Evolutionary conservation across 257 asterid genomes (phyloP).

Genomic region (Solanum boliviense): DNA sequence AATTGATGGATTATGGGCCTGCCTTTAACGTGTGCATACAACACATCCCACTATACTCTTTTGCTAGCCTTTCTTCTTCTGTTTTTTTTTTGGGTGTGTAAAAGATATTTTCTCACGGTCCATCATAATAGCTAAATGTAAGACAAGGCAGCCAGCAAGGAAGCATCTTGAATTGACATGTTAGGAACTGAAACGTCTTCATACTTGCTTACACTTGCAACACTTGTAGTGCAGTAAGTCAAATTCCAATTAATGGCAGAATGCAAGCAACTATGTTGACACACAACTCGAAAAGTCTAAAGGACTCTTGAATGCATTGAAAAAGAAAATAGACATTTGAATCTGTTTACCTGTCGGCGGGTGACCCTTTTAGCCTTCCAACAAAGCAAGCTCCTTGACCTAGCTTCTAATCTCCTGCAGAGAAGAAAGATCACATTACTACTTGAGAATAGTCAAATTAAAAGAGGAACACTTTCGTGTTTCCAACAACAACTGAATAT

Average conservation of each 20-base stretch:
- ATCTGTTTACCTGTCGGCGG: constrained; percentile 50
- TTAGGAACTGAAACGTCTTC: not conserved
- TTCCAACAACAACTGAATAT: not conserved
- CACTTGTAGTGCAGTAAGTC: not conserved
- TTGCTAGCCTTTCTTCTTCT: not conserved
- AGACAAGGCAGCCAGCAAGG: not conserved
- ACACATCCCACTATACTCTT: not conserved
- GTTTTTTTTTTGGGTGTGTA: not conserved
- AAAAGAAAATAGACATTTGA: not conserved
- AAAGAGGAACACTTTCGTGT: not conserved
- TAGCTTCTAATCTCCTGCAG: constrained; percentile 79
- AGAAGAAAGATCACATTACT: not conserved
- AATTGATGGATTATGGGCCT: not conserved
- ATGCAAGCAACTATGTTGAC: not conserved
- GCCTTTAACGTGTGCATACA: not conserved
- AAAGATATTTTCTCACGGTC: not conserved
- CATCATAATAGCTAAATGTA: not conserved
- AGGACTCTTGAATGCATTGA: not conserved
- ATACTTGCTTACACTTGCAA: not conserved
- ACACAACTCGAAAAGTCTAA: not conserved
- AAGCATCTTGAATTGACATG: not conserved
- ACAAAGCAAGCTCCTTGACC: constrained; percentile 76
- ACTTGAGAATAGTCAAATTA: not conserved
- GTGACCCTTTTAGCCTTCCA: constrained; percentile 61
- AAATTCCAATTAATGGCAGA: not conserved